Evolutionary conservation across 331 rosid genomes (phyloP).

Genomic region (Rhamnella rubrinervis): DNA sequence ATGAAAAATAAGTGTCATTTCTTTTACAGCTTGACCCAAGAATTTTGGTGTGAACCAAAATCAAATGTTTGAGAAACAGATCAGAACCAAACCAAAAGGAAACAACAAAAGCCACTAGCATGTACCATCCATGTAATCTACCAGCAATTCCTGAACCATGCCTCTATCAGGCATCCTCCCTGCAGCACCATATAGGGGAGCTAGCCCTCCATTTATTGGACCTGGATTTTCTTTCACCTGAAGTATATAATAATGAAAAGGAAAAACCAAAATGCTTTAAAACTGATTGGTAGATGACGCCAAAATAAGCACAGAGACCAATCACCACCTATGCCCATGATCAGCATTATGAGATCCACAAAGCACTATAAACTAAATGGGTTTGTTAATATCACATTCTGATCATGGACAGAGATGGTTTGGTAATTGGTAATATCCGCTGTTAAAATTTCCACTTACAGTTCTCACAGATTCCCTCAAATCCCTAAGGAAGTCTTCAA

Average conservation of each 20-base stretch:
- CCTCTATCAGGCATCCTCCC: slow-evolving; percentile 96
- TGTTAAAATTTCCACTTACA: slow-evolving; percentile 45
- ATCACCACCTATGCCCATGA: slow-evolving; percentile 12
- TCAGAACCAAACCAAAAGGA: not conserved
- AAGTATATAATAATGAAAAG: slow-evolving; percentile 3
- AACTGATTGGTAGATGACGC: slow-evolving; percentile 6
- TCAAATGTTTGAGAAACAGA: not conserved
- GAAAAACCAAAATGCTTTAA: not conserved
- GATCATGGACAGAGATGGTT: slow-evolving; percentile 2
- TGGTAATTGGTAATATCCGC: not conserved
- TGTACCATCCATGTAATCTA: slow-evolving; percentile 84
- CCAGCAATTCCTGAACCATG: slow-evolving; percentile 77
- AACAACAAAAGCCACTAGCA: slow-evolving; percentile 40
- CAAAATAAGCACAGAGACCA: slow-evolving; percentile 7
- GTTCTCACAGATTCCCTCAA: slow-evolving; percentile 70
- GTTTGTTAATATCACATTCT: not conserved
- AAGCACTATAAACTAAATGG: not conserved
- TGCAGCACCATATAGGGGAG: slow-evolving; percentile 96
- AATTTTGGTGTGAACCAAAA: slow-evolving; percentile 15
- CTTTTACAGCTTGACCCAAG: no score
- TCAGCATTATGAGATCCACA: not conserved
- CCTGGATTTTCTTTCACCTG: slow-evolving; percentile 95
- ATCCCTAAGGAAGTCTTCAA: slow-evolving; percentile 70
- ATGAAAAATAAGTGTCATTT: no score
- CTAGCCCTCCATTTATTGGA: slow-evolving; percentile 87